Conservation (phyloP, 208 protist species). For the Trypanosoma brucei region DNA sequence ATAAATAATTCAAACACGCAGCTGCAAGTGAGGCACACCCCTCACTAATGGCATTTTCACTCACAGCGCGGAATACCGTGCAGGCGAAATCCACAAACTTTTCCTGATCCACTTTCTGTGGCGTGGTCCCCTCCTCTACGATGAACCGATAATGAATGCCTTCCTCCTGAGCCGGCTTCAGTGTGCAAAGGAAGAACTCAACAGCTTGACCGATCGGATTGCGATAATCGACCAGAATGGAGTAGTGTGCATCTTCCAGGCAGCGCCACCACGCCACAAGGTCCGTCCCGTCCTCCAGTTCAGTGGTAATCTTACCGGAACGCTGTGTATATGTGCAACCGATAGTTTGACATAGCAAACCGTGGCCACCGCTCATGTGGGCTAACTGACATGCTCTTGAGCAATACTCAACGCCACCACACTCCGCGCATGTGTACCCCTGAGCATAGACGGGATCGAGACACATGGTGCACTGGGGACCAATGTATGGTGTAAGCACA, state of each 20-base stretch:
- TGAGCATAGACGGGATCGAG: constrained; percentile 82
- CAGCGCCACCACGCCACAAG: constrained; percentile 83
- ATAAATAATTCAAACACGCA: constrained; percentile 81
- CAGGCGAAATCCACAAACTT: constrained; percentile 67
- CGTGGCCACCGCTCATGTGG: constrained; percentile 64
- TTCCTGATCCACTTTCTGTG: constrained; percentile 32
- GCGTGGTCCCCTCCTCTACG: constrained; percentile 16
- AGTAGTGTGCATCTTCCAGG: constrained; percentile 57
- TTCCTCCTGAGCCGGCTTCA: constrained; percentile 59
- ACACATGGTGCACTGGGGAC: constrained; percentile 72
- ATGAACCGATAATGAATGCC: constrained; percentile 74
- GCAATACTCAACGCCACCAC: constrained; percentile 79
- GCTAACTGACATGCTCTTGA: constrained; percentile 62
- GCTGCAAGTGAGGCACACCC: constrained; percentile 76
- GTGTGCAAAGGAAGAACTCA: constrained; percentile 66
- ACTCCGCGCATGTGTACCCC: constrained; percentile 74
- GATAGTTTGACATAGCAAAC: constrained; percentile 65
- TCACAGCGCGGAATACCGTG: constrained; percentile 76
- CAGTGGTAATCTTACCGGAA: constrained; percentile 55
- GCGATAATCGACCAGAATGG: constrained; percentile 66
- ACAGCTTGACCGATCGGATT: constrained; percentile 63
- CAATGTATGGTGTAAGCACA: constrained; percentile 62
- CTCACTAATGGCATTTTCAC: constrained; percentile 67
- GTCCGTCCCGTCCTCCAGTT: constrained; percentile 54
- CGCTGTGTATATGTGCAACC: constrained; percentile 54